phyloP scores from a whole-genome alignment of 306 rosid species.

The Dicorynia guianensis region DNA sequence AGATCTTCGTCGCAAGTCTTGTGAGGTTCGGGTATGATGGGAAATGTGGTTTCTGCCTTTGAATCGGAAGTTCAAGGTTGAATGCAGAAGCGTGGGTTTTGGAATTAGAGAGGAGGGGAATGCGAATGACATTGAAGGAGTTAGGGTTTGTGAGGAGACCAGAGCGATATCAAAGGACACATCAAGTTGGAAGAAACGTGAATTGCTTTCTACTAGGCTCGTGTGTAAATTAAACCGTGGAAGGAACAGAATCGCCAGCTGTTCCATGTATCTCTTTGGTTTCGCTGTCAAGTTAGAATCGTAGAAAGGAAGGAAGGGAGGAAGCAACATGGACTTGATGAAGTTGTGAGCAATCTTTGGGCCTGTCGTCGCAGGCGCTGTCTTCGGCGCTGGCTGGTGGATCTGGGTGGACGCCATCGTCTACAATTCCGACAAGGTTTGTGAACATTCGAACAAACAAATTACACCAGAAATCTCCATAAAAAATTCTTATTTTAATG shows the following conservation, averaged over 20 bases:
- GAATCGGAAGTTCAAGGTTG: too few species aligned
- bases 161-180: neutral
- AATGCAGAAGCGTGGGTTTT: too few species aligned
- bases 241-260: neutral
- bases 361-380: conserved; percentile 89
- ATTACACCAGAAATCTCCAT: conserved; percentile 26
- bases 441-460: neutral
- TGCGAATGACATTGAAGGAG: too few species aligned
- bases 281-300: neutral
- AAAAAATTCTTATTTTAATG: conserved; percentile 10
- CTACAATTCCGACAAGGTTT: conserved; percentile 44
- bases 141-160: too few species aligned
- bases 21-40: too few species aligned
- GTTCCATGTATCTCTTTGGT: neutral
- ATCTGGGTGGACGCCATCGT: conserved; percentile 99
- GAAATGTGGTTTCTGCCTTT: too few species aligned
- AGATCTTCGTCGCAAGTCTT: too few species aligned
- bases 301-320: neutral
- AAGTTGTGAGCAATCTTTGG: conserved; percentile 97
- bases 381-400: conserved; percentile 99
- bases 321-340: conserved; percentile 64
- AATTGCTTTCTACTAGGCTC: neutral
- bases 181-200: neutral
- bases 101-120: too few species aligned
- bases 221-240: neutral